Evolutionary conservation across 352 stramenopile genomes (phyloP).

Genomic region (Phytophthora cryptogea): DNA sequence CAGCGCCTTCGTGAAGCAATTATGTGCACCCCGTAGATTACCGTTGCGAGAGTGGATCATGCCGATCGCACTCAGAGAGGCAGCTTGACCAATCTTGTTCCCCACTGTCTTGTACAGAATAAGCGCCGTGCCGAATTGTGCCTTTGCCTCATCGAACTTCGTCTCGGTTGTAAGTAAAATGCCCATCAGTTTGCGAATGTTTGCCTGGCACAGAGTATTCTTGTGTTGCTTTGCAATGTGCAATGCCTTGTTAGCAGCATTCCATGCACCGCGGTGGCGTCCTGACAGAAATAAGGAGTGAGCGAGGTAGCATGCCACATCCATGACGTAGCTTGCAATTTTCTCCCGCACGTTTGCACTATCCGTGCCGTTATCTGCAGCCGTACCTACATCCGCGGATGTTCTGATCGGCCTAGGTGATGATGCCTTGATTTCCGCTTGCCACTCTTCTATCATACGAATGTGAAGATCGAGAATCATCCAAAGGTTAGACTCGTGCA

Average conservation of each 20-base stretch:
- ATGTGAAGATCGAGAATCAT: constrained; percentile 81
- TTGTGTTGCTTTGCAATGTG: constrained; percentile 81
- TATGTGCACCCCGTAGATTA: constrained; percentile 75
- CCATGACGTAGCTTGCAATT: constrained; percentile 58
- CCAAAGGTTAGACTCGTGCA: constrained; percentile 83
- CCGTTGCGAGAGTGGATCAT: constrained; percentile 85
- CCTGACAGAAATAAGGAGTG: constrained; percentile 77
- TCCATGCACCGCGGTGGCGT: constrained; percentile 72
- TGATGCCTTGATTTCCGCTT: constrained; percentile 21
- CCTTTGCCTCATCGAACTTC: constrained; percentile 84
- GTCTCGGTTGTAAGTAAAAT: constrained; percentile 80
- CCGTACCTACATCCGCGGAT: not conserved
- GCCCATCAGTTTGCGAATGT: constrained; percentile 79
- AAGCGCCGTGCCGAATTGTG: constrained; percentile 74
- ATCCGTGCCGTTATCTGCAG: constrained; percentile 12
- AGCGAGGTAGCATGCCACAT: constrained; percentile 77
- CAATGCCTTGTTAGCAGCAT: constrained; percentile 70
- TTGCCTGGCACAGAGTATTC: constrained; percentile 66
- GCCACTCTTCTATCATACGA: constrained; percentile 72
- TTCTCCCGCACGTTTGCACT: constrained; percentile 41
- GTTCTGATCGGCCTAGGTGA: constrained; percentile 12
- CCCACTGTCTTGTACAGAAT: constrained; percentile 78
- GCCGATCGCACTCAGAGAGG: constrained; percentile 74
- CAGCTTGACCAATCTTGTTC: constrained; percentile 78
- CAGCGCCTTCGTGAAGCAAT: constrained; percentile 81